phyloP scores from a whole-genome alignment of 768 basidiomycete genomes.

The Suillus subalutaceus region DNA sequence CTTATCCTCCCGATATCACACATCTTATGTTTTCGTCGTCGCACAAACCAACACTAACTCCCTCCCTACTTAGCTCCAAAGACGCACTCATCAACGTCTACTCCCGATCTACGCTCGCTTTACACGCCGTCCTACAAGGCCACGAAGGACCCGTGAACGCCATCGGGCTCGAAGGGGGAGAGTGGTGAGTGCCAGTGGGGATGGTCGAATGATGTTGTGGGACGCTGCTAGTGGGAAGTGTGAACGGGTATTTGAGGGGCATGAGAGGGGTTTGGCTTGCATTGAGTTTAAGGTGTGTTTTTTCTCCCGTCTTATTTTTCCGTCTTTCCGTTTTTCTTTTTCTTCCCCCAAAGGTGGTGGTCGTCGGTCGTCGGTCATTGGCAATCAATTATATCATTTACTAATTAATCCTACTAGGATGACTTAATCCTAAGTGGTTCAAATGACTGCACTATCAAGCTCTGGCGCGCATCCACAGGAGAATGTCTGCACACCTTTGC shows the following conservation, averaged over 20 bases:
- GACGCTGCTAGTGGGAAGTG: constrained; percentile 75
- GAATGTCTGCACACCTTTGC: constrained; percentile 79
- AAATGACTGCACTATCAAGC: constrained; percentile 89
- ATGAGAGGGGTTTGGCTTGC: constrained; percentile 89
- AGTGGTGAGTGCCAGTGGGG: constrained; percentile 85
- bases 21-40: background rate
- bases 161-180: constrained; percentile 73
- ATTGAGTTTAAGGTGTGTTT: constrained; percentile 80
- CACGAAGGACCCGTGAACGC: constrained; percentile 95
- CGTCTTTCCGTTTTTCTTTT: too few species aligned
- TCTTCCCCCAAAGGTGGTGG: background rate
- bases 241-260: constrained; percentile 81
- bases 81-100: constrained; percentile 85
- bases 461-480: constrained; percentile 83
- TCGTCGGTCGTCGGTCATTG: background rate
- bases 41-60: constrained; percentile 10
- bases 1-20: background rate
- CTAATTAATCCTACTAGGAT: constrained; percentile 46
- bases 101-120: constrained; percentile 65
- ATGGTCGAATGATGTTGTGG: constrained; percentile 93
- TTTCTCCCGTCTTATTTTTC: background rate
- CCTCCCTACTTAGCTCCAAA: constrained; percentile 58
- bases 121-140: constrained; percentile 69
- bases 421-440: constrained; percentile 85
- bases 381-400: background rate